Conservation (phyloP, 2,329 filamentous ascomycete species). For the Alternaria brassicicola region DNA sequence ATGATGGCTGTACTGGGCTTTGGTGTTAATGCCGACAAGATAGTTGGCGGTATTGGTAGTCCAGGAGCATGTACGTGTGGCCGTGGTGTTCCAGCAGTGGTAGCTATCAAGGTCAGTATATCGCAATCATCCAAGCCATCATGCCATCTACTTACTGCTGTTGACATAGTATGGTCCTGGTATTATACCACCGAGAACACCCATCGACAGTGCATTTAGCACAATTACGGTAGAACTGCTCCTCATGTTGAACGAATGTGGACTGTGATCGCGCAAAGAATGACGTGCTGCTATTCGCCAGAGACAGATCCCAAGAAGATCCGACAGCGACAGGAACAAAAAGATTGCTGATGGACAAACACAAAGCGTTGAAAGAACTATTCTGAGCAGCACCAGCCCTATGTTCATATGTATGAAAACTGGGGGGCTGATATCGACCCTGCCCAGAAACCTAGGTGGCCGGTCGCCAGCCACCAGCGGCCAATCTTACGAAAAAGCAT, state of each 20-base stretch:
- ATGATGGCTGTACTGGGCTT: neutral
- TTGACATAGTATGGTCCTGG: constrained; percentile 14
- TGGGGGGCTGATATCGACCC: constrained; percentile 6
- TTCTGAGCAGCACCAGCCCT: constrained; percentile 3
- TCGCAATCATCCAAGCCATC: neutral
- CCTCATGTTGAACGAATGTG: constrained; percentile 24
- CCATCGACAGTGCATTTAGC: constrained; percentile 23
- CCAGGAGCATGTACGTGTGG: constrained; percentile 21
- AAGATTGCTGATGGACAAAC: constrained; percentile 11
- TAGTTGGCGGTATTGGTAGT: neutral
- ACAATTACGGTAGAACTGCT: constrained; percentile 20
- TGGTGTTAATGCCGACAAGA: constrained; percentile 1
- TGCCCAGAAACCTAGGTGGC: constrained; percentile 24
- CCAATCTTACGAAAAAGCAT: constrained; percentile 25
- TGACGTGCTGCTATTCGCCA: constrained; percentile 21
- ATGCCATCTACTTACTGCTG: constrained; percentile 17
- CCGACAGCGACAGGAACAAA: constrained; percentile 4
- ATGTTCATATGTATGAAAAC: constrained; percentile 17
- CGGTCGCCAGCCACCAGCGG: constrained; percentile 32
- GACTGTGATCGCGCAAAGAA: constrained; percentile 6
- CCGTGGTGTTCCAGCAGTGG: constrained; percentile 12
- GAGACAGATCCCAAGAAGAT: neutral
- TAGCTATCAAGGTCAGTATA: constrained; percentile 17
- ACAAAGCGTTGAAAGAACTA: constrained; percentile 15
- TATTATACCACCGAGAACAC: constrained; percentile 19